Base-by-base conservation (phyloP, 768 basidiomycete genomes). In the Tricholoma bakamatsutake region DNA sequence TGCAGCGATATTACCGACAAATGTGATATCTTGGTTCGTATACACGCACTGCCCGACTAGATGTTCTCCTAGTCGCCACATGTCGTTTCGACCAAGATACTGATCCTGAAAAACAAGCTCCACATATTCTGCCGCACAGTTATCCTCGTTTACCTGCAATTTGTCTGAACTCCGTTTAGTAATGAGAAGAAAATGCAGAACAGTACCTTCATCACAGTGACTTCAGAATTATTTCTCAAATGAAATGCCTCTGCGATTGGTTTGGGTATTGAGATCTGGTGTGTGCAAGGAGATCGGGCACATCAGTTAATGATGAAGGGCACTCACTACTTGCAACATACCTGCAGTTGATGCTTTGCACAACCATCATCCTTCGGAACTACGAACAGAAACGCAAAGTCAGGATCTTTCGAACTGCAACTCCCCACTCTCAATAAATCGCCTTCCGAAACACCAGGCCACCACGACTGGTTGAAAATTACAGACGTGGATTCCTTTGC, bases 61-160 rank as follows among this genome's bases (percentile, higher is more conserved):
- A 50, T 86, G 79, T 66, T 88, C 85, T n/a, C 85, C 86, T 7
- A 98, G 77, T 48, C 93, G 78, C 93, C 95, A 98, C 93, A 97
- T 96, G 61, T 98, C 97, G 58, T 90, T 93, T 46, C 97, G 83
- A 13, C 95, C 96, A 13, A 98, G 78, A 67, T 98, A 98, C 66
- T 96, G 93, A 67, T 97, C 94, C 59, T 91, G 90, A 65, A 98
- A 98, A 46, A 85, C 84, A 55, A 98, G 80, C 64, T 98, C 96
- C 50, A 98, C 79, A 65, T 86, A 87, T 57, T 90, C 85, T 1
- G 89, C 90, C 24, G 73, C 79, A 57, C 82, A 79, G 35, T 72
- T 70, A 6, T 76, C 73, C 61, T 78, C 82, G 59, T 94, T 84
- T 40, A 90, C 87, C 90, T 92, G 52, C 27, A 45, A 62, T 57